These are phyloP conservation scores for Lachnellula arida DNA, from an alignment of 2,329 filamentous ascomycete genomes.

Conservation along the genomic window DNA sequence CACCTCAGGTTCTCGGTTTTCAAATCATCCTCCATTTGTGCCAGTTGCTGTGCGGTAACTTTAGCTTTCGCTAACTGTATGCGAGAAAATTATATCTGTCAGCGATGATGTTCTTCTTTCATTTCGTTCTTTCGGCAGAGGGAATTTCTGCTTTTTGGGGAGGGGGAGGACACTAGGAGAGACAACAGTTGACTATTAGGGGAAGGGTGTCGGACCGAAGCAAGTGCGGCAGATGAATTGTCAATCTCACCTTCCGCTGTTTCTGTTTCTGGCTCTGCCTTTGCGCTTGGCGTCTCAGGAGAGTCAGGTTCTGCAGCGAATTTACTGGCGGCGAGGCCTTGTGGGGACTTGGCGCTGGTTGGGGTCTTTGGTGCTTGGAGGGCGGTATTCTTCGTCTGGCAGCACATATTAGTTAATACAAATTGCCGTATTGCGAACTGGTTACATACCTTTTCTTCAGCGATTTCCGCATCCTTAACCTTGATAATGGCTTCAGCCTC, in stretches of 20 bases:
- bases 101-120: constrained; percentile 7
- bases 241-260: constrained; percentile 57
- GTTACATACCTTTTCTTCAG: constrained; percentile 50
- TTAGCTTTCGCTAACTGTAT: constrained; percentile 32
- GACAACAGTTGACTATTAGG: constrained; percentile 21
- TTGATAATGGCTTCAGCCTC: constrained; percentile 32
- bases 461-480: constrained; percentile 60
- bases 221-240: constrained; percentile 60
- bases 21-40: constrained; percentile 52
- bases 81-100: constrained; percentile 14
- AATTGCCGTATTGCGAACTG: neutral
- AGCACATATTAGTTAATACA: neutral
- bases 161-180: neutral
- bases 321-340: constrained; percentile 49
- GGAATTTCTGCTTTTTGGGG: neutral
- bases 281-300: constrained; percentile 32
- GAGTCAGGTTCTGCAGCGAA: constrained; percentile 42
- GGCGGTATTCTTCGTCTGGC: constrained; percentile 42
- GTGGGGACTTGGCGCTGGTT: constrained; percentile 16
- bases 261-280: constrained; percentile 31
- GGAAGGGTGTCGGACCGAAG: constrained; percentile 52
- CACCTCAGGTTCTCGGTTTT: constrained; percentile 48
- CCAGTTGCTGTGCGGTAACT: constrained; percentile 34
- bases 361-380: constrained; percentile 33
- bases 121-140: neutral